phyloP scores from a whole-genome alignment of 2,329 filamentous ascomycete species.

The Penicillium hordei region DNA sequence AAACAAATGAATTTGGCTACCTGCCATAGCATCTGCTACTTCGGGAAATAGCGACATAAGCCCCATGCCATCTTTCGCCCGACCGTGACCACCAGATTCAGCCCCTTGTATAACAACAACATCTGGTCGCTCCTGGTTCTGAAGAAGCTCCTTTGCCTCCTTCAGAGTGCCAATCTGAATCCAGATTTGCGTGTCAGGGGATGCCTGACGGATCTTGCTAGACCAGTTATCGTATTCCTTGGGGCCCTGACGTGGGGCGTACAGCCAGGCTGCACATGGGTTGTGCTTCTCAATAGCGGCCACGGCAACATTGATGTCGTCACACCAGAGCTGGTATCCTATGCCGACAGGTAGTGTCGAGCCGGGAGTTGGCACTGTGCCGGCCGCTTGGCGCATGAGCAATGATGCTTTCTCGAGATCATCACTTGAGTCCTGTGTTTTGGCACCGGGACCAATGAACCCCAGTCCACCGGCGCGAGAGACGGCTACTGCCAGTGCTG shows the following conservation, averaged over 20 bases:
- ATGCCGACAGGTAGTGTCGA: slow-evolving; percentile 41
- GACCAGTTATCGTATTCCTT: slow-evolving; percentile 50
- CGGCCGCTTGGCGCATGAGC: slow-evolving; percentile 21
- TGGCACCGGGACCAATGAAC: slow-evolving; percentile 59
- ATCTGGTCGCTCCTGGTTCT: slow-evolving; percentile 45
- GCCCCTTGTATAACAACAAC: slow-evolving; percentile 56
- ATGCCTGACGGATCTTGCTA: slow-evolving; percentile 42
- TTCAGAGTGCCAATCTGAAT: slow-evolving; percentile 55
- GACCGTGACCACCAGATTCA: slow-evolving; percentile 58
- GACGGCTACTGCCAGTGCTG: slow-evolving; percentile 60
- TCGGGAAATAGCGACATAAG: slow-evolving; percentile 55
- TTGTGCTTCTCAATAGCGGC: slow-evolving; percentile 34
- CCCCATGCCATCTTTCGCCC: slow-evolving; percentile 48
- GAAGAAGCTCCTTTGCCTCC: slow-evolving; percentile 49
- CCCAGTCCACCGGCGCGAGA: slow-evolving; percentile 56
- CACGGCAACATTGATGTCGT: slow-evolving; percentile 34
- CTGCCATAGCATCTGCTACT: slow-evolving; percentile 45
- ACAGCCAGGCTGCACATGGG: slow-evolving; percentile 47
- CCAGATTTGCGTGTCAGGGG: slow-evolving; percentile 53
- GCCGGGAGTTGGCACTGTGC: slow-evolving; percentile 9
- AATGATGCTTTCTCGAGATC: slow-evolving; percentile 36
- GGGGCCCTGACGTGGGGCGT: slow-evolving; percentile 34
- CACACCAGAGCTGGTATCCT: slow-evolving; percentile 45
- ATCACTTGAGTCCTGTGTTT: slow-evolving; percentile 31
- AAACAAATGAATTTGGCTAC: slow-evolving; percentile 45